Evolutionary conservation across 23 red algal genomes (phyloP), one percentile per base, ranked within the genome.

Genomic region (Gracilariopsis chorda): DNA sequence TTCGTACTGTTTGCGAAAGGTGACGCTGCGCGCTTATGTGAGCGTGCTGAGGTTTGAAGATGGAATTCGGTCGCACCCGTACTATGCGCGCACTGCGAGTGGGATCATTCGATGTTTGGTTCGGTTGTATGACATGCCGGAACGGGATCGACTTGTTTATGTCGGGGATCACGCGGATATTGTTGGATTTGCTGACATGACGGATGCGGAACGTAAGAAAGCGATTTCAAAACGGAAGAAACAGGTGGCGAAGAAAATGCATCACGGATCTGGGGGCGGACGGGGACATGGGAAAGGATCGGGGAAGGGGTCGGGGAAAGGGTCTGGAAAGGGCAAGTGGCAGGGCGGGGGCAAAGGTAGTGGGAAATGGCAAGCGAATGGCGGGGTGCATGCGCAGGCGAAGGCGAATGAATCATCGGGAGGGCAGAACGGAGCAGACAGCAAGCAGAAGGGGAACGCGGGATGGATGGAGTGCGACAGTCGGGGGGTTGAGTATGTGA

Each of bases 381-480:
- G 48, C 34, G 39, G 39, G 47, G 16, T 45, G 20, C 8, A 34
- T 2, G 3, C 67, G 1, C 17, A 32, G 6, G 24, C 67, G 10
- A 60, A 47, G 25, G 53, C 59, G 45, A 67, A 35, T 3, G 86
- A 79, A 45, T 29, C 84, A 30, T 82, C 74, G 35, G 41, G 32
- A 32, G 71, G 10, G 25, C 57, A 92, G 62, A 36, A 37, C 82
- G 28, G n/a, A 17, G 25, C 24, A n/a, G 74, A 90, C 13, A 44
- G 61, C 2, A 89, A 76, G 25, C 59, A 51, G 13, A 88, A 79
- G 43, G 60, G 90, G 43, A 47, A 19, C 21, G 25, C 44, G n/a
- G 95, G 95, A 29, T 98, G 95, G 95, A 98, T 98, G 95, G 95
- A 98, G 49, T 86, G 17, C 23, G 95, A 98, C 57, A 60, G 84